These are phyloP conservation scores for Wickerhamomyces chambardii DNA, from an alignment of 805 yeast genomes.

Conservation along the genomic window DNA sequence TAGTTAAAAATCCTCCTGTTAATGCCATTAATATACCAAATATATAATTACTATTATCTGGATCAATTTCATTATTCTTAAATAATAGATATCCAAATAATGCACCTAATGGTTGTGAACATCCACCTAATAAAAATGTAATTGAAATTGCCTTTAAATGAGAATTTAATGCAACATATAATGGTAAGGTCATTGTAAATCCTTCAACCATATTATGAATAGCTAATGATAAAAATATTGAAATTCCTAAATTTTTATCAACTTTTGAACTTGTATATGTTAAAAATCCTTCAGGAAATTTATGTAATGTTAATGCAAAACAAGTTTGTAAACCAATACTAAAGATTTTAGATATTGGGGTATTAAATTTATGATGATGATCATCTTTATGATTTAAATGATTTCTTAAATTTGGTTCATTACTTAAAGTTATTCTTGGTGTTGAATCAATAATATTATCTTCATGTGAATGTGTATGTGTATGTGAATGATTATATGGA, in stretches of 20 bases:
- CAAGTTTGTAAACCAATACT: slow-evolving; percentile 89
- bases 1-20: slow-evolving; percentile 78
- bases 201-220: slow-evolving; percentile 94
- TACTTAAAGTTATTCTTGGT: slow-evolving; percentile 7
- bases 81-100: slow-evolving; percentile 51
- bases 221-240: slow-evolving; percentile 76
- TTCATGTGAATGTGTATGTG: not conserved
- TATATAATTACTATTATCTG: slow-evolving; percentile 23
- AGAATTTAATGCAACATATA: slow-evolving; percentile 66
- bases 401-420: slow-evolving; percentile 15
- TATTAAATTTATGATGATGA: slow-evolving; percentile 75
- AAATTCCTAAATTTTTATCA: slow-evolving; percentile 62
- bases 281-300: slow-evolving; percentile 92
- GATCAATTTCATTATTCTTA: slow-evolving; percentile 24
- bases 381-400: slow-evolving; percentile 26
- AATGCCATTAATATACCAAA: slow-evolving; percentile 61
- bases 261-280: slow-evolving; percentile 70
- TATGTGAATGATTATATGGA: not conserved
- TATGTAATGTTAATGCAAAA: slow-evolving; percentile 79
- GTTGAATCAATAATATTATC: not conserved
- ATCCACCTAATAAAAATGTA: slow-evolving; percentile 67
- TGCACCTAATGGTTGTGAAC: slow-evolving; percentile 89
- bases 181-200: slow-evolving; percentile 85
- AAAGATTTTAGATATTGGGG: slow-evolving; percentile 70
- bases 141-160: slow-evolving; percentile 54